Conservation (phyloP, 805 yeast species). For the Nakazawaea ambrosiae region DNA sequence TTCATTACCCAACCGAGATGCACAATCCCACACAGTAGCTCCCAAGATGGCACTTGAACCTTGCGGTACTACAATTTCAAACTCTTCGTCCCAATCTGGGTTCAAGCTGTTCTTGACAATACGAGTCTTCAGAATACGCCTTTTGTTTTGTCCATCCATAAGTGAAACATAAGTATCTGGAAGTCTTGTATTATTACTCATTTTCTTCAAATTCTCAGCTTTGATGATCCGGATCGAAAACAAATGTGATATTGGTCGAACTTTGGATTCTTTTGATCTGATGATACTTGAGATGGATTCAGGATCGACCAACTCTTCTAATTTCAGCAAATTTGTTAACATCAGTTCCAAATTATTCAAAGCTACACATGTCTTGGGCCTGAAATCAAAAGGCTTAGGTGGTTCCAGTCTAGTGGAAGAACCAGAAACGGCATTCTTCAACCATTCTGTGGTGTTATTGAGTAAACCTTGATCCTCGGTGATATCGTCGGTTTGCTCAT, state of each 20-base stretch:
- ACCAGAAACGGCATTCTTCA: constrained; percentile 41
- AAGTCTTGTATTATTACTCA: constrained; percentile 33
- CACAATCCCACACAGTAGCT: constrained; percentile 71
- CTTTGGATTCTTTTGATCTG: background rate
- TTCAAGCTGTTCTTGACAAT: constrained; percentile 50
- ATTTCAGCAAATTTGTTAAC: constrained; percentile 31
- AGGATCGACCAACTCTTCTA: constrained; percentile 54
- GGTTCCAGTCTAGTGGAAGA: constrained; percentile 24
- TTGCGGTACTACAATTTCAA: constrained; percentile 39
- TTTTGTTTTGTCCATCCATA: constrained; percentile 45
- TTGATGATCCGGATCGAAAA: constrained; percentile 56
- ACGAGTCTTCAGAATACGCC: constrained; percentile 63
- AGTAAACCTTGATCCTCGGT: constrained; percentile 9
- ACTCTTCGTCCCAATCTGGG: constrained; percentile 87
- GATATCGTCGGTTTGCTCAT: constrained; percentile 16
- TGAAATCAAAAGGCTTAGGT: constrained; percentile 53
- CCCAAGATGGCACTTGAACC: constrained; percentile 32
- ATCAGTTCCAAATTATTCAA: constrained; percentile 58
- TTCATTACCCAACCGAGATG: constrained; percentile 40
- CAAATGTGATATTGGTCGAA: constrained; percentile 34
- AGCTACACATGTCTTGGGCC: constrained; percentile 63
- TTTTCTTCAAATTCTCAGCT: constrained; percentile 54
- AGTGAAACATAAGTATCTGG: constrained; percentile 58
- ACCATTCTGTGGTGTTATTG: constrained; percentile 7
- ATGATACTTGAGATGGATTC: constrained; percentile 24